Conservation (phyloP, 1,284 basidiomycete species). For the Cryptococcus sp. region DNA sequence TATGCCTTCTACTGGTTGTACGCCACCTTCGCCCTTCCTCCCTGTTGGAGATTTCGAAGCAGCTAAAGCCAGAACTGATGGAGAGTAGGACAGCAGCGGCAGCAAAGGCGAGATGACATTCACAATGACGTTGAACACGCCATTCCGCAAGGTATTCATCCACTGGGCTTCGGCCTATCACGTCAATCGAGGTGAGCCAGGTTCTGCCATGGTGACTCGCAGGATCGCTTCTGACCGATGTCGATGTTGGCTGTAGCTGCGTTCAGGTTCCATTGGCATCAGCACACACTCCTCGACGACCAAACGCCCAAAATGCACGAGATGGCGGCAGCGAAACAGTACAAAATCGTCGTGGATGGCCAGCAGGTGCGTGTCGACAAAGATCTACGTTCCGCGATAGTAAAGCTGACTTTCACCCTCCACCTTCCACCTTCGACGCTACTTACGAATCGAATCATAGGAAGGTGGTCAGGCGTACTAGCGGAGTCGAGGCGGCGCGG, state of each 20-base stretch:
- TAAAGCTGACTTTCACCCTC: too few species aligned
- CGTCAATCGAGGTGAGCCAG: background rate
- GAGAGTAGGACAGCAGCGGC: too few species aligned
- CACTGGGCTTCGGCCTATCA: too few species aligned
- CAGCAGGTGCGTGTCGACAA: conserved; percentile 7
- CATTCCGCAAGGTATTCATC: too few species aligned
- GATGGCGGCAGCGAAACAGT: conserved; percentile 13
- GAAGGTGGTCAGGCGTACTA: background rate
- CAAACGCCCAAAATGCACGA: conserved; percentile 18
- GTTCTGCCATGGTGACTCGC: conserved; percentile 1
- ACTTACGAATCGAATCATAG: background rate
- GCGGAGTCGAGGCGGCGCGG: background rate
- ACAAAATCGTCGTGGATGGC: conserved; percentile 13
- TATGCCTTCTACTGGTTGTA: too few species aligned
- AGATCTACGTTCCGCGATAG: too few species aligned
- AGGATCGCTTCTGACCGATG: conserved; percentile 6
- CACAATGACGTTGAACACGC: too few species aligned
- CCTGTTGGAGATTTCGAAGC: too few species aligned
- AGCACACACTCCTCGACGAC: background rate
- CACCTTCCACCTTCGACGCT: too few species aligned
- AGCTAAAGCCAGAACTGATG: too few species aligned
- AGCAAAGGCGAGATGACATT: too few species aligned
- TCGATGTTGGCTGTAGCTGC: background rate
- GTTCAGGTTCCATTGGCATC: conserved; percentile 3
- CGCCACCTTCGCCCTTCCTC: too few species aligned